Evolutionary conservation across 2,329 filamentous ascomycete species (phyloP).

Genomic region (Colletotrichum sp.): DNA sequence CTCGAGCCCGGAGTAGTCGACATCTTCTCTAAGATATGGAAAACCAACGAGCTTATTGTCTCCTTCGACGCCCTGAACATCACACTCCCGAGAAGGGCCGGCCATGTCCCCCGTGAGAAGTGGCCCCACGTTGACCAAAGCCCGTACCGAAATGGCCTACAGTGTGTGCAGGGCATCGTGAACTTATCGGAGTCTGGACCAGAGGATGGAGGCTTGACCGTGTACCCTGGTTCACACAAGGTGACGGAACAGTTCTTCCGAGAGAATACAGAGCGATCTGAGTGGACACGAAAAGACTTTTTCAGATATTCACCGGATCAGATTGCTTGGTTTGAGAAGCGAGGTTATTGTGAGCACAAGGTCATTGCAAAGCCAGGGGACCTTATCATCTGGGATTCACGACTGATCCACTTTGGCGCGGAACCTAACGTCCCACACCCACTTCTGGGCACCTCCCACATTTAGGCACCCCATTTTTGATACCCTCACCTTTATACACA

Average conservation of each 20-base stretch:
- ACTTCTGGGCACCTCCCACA: no score
- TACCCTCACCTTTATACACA: no score
- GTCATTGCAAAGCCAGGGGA: conserved; percentile 37
- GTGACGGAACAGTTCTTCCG: background rate
- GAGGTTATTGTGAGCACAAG: conserved; percentile 34
- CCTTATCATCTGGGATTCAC: conserved; percentile 38
- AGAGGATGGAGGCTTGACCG: conserved; percentile 22
- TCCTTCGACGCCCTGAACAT: conserved; percentile 51
- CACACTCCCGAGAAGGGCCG: conserved; percentile 33
- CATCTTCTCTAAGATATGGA: conserved; percentile 43
- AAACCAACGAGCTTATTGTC: conserved; percentile 45
- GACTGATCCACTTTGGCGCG: conserved; percentile 35
- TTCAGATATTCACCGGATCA: background rate
- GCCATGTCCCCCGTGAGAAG: background rate
- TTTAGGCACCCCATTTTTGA: no score
- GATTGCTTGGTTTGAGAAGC: conserved; percentile 31
- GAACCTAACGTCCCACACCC: no score
- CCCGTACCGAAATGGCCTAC: conserved; percentile 27
- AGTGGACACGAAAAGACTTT: background rate
- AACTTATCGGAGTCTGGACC: conserved; percentile 24
- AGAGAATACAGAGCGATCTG: background rate
- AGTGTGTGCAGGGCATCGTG: conserved; percentile 33
- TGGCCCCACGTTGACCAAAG: conserved; percentile 36
- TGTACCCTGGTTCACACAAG: conserved; percentile 4
- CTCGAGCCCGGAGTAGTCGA: conserved; percentile 41